Conservation (phyloP, 1,284 basidiomycete genomes). For the Stereum hirsutum region DNA sequence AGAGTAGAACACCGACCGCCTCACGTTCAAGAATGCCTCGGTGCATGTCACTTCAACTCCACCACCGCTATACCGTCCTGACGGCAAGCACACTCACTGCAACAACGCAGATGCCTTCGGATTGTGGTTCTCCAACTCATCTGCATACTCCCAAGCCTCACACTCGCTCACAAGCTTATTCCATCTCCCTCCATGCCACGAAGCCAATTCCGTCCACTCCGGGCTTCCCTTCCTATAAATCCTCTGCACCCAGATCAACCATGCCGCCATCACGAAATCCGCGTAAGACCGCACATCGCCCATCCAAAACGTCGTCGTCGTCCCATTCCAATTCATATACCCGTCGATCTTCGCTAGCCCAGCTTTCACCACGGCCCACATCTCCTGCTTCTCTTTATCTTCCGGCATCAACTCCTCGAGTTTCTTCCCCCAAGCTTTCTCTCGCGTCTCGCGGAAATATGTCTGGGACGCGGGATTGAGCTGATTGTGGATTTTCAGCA, state of each 20-base stretch:
- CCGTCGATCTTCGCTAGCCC: constrained; percentile 17
- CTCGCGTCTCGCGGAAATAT: constrained; percentile 16
- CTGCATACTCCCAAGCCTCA: constrained; percentile 15
- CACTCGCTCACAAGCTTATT: constrained; percentile 17
- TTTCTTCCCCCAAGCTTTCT: constrained; percentile 9
- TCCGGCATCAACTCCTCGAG: constrained; percentile 12
- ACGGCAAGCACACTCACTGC: too few species aligned
- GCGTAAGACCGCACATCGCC: constrained; percentile 25
- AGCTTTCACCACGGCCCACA: constrained; percentile 13
- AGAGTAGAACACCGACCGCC: too few species aligned
- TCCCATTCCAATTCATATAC: constrained; percentile 12
- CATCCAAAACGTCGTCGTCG: constrained; percentile 17
- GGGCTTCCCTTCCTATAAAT: constrained; percentile 11
- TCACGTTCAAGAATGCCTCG: too few species aligned
- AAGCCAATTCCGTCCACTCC: constrained; percentile 18
- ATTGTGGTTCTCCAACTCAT: too few species aligned
- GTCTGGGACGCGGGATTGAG: constrained; percentile 10
- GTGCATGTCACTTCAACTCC: too few species aligned
- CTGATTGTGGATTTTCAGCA: background rate
- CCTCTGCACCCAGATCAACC: constrained; percentile 19
- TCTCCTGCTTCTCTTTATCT: constrained; percentile 8
- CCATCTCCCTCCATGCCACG: constrained; percentile 27
- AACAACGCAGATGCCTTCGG: too few species aligned
- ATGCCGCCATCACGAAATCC: constrained; percentile 21
- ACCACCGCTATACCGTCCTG: too few species aligned